Evolutionary conservation across 352 stramenopile genomes (phyloP).

Genomic region (Globisporangium radiosum): DNA sequence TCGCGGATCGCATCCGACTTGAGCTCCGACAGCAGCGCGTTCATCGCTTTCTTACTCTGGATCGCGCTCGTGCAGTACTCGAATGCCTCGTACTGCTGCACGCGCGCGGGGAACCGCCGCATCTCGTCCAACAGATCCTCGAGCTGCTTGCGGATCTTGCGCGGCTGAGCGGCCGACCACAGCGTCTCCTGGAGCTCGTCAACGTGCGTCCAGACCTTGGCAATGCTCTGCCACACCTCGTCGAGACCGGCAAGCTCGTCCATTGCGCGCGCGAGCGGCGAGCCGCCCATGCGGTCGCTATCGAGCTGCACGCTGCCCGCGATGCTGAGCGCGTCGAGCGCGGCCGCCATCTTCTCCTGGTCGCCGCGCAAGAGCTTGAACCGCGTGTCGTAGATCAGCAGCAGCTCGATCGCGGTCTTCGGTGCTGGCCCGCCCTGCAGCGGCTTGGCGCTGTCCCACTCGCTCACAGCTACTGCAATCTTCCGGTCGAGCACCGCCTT

Average conservation of each 20-base stretch:
- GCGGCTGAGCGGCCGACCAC: slow-evolving; percentile 91
- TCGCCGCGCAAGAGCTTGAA: slow-evolving; percentile 87
- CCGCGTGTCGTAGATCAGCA: slow-evolving; percentile 80
- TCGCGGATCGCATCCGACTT: slow-evolving; percentile 99
- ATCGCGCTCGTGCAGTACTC: slow-evolving; percentile 92
- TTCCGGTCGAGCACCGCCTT: slow-evolving; percentile 88
- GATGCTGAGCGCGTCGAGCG: slow-evolving; percentile 94
- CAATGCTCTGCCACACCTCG: slow-evolving; percentile 97
- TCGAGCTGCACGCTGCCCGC: slow-evolving; percentile 47
- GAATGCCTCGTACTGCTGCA: slow-evolving; percentile 98
- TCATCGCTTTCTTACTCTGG: slow-evolving; percentile 90
- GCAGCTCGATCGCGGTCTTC: slow-evolving; percentile 67
- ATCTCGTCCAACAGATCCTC: slow-evolving; percentile 97
- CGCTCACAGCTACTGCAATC: slow-evolving; percentile 60
- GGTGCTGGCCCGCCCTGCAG: slow-evolving; percentile 64
- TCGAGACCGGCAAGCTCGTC: slow-evolving; percentile 95
- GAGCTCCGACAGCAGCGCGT: slow-evolving; percentile 94
- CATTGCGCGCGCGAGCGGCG: slow-evolving; percentile 59
- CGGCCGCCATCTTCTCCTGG: slow-evolving; percentile 92
- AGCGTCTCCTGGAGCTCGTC: slow-evolving; percentile 92
- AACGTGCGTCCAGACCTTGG: slow-evolving; percentile 82
- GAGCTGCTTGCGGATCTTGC: slow-evolving; percentile 94
- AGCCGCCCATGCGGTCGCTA: slow-evolving; percentile 74
- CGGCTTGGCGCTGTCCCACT: slow-evolving; percentile 81
- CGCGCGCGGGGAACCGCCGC: slow-evolving; percentile 91